Conservation (phyloP, 73 alveolate genomes). For the Tetrahymena malaccensis region DNA sequence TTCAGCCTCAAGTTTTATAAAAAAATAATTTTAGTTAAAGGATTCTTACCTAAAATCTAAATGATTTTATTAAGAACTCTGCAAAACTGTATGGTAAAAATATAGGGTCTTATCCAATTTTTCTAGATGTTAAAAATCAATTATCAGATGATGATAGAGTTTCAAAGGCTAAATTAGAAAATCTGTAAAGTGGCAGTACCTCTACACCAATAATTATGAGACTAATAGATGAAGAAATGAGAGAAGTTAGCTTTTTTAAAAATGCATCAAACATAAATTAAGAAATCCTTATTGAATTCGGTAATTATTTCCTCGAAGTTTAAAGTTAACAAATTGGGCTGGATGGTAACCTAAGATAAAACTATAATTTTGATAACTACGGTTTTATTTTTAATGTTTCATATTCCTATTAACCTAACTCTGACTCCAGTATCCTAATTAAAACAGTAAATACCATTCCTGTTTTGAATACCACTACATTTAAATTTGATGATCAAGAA, state of each 20-base stretch:
- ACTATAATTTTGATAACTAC: neutral
- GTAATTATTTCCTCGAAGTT: neutral
- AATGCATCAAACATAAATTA: neutral
- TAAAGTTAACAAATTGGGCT: neutral
- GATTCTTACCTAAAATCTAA: neutral
- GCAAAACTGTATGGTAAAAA: neutral
- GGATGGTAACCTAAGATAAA: neutral
- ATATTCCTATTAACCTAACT: neutral
- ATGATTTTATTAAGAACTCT: neutral
- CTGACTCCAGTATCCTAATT: neutral
- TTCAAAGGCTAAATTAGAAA: neutral
- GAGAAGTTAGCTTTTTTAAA: neutral
- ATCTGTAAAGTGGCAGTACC: neutral
- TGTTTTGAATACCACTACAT: neutral
- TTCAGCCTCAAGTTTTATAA: neutral
- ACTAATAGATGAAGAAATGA: neutral
- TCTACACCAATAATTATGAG: neutral
- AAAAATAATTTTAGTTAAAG: neutral
- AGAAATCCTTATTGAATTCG: neutral
- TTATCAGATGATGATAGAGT: neutral
- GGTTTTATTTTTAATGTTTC: neutral
- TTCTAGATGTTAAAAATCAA: neutral
- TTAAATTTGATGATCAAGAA: neutral
- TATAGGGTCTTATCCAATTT: neutral
- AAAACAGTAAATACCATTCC: neutral